These are phyloP conservation scores for Taphrina communis DNA, from an alignment of 1,139 yeast genomes.

Conservation along the genomic window DNA sequence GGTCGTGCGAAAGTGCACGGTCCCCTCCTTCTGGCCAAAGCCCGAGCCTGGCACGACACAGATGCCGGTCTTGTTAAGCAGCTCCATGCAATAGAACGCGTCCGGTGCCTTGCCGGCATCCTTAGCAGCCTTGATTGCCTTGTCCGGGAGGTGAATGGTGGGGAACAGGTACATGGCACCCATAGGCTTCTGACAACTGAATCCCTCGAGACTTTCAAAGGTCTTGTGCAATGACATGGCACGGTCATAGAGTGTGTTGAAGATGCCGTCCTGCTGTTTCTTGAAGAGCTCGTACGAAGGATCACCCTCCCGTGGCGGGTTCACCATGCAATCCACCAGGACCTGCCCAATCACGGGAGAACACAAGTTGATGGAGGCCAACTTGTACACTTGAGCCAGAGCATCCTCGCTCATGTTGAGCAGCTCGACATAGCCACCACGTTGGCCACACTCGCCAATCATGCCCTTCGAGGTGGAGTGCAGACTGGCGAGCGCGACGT, in stretches of 20 bases:
- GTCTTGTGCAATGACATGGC: constrained; percentile 70
- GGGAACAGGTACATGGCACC: constrained; percentile 99
- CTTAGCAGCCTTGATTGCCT: constrained; percentile 67
- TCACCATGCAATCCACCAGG: constrained; percentile 85
- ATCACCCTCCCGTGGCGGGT: constrained; percentile 82
- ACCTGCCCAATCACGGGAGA: constrained; percentile 96
- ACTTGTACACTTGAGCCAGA: constrained; percentile 71
- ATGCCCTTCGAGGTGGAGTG: constrained; percentile 97
- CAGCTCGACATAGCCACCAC: constrained; percentile 98
- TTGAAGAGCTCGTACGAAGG: constrained; percentile 72
- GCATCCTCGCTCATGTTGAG: constrained; percentile 78
- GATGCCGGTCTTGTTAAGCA: constrained; percentile 88
- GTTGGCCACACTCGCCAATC: constrained; percentile 97
- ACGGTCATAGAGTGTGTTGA: constrained; percentile 65
- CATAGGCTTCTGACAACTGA: constrained; percentile 72
- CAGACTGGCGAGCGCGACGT: constrained; percentile 87
- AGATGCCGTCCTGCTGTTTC: constrained; percentile 66
- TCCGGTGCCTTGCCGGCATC: constrained; percentile 68
- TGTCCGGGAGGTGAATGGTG: constrained; percentile 64
- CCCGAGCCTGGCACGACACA: constrained; percentile 98
- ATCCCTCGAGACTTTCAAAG: constrained; percentile 76
- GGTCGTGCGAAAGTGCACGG: constrained; percentile 92
- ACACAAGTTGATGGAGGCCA: constrained; percentile 88
- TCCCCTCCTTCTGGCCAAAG: constrained; percentile 87
- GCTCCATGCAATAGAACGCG: constrained; percentile 82